Evolutionary conservation across 2,329 filamentous ascomycete genomes (phyloP), one percentile per base, ranked within the genome.

Genomic region (Arthrobotrys sinensis): DNA sequence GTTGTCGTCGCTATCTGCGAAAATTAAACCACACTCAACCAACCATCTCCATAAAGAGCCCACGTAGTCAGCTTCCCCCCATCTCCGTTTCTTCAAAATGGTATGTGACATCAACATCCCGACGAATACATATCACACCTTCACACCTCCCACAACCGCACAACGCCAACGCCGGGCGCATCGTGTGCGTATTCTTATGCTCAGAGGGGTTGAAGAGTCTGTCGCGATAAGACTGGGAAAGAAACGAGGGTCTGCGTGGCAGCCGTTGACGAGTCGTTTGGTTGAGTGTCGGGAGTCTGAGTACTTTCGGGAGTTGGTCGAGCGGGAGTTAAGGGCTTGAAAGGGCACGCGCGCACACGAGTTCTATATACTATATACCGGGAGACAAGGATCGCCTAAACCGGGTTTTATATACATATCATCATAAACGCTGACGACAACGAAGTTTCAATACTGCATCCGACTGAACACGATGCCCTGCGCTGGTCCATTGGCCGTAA

Each of bases 191-290:
- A 66, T 66, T 19, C 34, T 66, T 11, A 66, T 66, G 63, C 63
- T 32, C 8, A 28, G 63, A 0, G 63, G 65, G 1, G 65, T 68
- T 6, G n/a, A 19, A 7, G 50, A 57, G 28, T 28, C 4, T 7
- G 14, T 34, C 11, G 50, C 65, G 4, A 36, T 36, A 8, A 10
- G 32, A n/a, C 65, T 68, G 3, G 50, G 34, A 3, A 68, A 68
- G 40, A 57, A 68, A 60, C 50, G 65, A 8, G 65, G 65, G 5
- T 68, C 65, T 10, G 65, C 65, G 5, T 68, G 65, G 65, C 65
- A 57, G 36, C 65, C 65, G 50, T 36, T 68, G 12, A 36, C 24
- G 4, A 16, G 28, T 19, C 12, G 32, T 14, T 55, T 12, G 50
- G 24, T 55, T 21, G 50, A 55, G 50, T 55, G 50, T 55, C 6